phyloP scores from a whole-genome alignment of 208 protist species.

The Trypanosoma rangeli region DNA sequence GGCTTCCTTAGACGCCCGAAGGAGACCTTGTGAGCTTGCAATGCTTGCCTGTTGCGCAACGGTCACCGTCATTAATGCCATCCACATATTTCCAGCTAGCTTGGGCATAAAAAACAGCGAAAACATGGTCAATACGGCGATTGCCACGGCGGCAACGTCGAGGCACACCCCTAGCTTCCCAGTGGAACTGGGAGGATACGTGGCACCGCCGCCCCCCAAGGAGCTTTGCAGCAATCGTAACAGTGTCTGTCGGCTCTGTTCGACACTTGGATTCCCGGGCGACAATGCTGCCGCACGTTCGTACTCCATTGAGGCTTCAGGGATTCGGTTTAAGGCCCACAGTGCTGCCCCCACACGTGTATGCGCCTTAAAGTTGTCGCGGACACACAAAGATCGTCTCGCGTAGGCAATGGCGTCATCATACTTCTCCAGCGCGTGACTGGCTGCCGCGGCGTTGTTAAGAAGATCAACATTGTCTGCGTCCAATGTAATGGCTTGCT shows the following conservation, averaged over 20 bases:
- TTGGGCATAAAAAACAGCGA: slow-evolving; percentile 4
- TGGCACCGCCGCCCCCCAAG: slow-evolving; percentile 16
- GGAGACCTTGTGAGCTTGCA: slow-evolving; percentile 40
- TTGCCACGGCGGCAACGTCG: background rate
- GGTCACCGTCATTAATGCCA: slow-evolving; percentile 37
- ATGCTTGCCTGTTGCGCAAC: slow-evolving; percentile 51
- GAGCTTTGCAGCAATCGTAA: slow-evolving; percentile 35
- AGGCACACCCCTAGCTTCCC: slow-evolving; percentile 10
- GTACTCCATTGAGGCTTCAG: slow-evolving; percentile 53
- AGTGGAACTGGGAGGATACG: background rate
- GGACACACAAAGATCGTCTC: slow-evolving; percentile 44
- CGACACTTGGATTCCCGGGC: slow-evolving; percentile 37
- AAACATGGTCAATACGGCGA: slow-evolving; percentile 3
- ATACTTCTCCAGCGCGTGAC: slow-evolving; percentile 74
- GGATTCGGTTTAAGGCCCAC: slow-evolving; percentile 53
- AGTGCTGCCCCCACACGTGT: slow-evolving; percentile 55
- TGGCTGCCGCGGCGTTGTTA: slow-evolving; percentile 89
- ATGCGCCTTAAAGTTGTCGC: slow-evolving; percentile 71
- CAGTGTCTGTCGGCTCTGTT: slow-evolving; percentile 42
- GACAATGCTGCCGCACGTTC: slow-evolving; percentile 49
- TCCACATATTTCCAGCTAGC: slow-evolving; percentile 15
- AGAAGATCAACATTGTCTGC: slow-evolving; percentile 70
- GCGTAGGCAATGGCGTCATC: slow-evolving; percentile 72
- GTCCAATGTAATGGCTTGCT: slow-evolving; percentile 72
- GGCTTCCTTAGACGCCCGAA: slow-evolving; percentile 39